Evolutionary conservation across 495 filamentous ascomycete species (phyloP).

Genomic region (Pyrenopolyporus hunteri): DNA sequence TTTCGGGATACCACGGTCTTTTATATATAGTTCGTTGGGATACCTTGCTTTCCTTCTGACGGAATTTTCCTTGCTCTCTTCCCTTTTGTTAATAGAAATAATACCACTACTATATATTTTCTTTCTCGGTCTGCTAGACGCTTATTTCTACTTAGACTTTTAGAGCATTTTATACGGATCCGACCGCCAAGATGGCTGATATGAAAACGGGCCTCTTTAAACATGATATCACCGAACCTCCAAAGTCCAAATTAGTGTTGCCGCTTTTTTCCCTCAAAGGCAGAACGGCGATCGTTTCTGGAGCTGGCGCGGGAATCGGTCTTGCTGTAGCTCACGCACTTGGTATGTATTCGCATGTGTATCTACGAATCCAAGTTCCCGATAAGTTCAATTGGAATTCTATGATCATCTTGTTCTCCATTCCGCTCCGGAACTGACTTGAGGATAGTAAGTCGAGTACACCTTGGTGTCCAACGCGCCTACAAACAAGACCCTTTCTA

Average conservation of each 20-base stretch:
- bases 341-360: slow-evolving; percentile 31
- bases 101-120: not conserved
- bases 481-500: not conserved
- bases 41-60: slow-evolving; percentile 1
- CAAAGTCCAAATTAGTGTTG: slow-evolving; percentile 66
- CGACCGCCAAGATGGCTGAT: slow-evolving; percentile 45
- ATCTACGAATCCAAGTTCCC: not conserved
- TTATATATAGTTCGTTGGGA: slow-evolving; percentile 21
- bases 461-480: not conserved
- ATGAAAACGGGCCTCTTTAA: slow-evolving; percentile 62
- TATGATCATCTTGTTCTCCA: too few relatives aligned
- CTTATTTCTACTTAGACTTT: not conserved
- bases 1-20: slow-evolving; percentile 28
- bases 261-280: slow-evolving; percentile 85
- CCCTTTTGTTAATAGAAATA: not conserved
- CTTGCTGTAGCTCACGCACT: slow-evolving; percentile 72
- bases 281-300: slow-evolving; percentile 83
- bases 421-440: too few relatives aligned
- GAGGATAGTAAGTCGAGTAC: slow-evolving; percentile 22
- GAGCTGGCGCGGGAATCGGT: slow-evolving; percentile 83
- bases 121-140: not conserved
- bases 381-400: too few relatives aligned
- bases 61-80: not conserved
- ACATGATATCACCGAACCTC: slow-evolving; percentile 65
- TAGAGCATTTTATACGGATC: not conserved